Percentiles rank a stretch among this genome's conserved stretches.
Evolutionary conservation across 2,329 filamentous ascomycete species (phyloP).

Genomic region (Aspergillus terreus): DNA sequence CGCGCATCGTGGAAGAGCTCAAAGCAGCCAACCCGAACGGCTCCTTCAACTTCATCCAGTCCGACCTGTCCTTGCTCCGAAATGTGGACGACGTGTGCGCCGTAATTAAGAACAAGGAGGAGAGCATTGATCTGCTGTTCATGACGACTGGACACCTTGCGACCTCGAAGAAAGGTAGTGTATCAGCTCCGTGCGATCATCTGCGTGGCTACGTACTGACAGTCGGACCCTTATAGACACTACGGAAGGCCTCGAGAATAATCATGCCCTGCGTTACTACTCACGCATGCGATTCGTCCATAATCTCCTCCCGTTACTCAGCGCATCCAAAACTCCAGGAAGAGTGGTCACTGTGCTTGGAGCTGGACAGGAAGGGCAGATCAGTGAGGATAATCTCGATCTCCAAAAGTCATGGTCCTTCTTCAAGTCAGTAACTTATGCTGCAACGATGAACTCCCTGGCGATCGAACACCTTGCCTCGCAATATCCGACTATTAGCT

Average conservation of each 20-base stretch:
- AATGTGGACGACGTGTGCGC: conserved; percentile 49
- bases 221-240: conserved; percentile 43
- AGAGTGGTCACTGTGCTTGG: conserved; percentile 56
- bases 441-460: conserved; percentile 45
- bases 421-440: conserved; percentile 42
- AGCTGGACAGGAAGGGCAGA: conserved; percentile 50
- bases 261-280: conserved; percentile 54
- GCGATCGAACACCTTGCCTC: conserved; percentile 47
- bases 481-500: conserved; percentile 45
- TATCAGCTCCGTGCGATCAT: too few relatives aligned
- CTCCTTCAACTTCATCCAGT: conserved; percentile 12
- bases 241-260: conserved; percentile 53
- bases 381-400: conserved; percentile 50
- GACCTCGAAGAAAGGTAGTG: conserved; percentile 28
- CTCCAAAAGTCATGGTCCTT: conserved; percentile 11
- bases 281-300: conserved; percentile 55
- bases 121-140: conserved; percentile 54
- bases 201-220: neutral
- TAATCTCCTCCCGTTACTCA: conserved; percentile 56
- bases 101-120: conserved; percentile 50
- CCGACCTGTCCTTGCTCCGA: conserved; percentile 40
- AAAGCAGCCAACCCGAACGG: conserved; percentile 38
- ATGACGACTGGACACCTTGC: conserved; percentile 43
- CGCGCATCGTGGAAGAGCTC: conserved; percentile 42
- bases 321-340: conserved; percentile 43